Evolutionary conservation across 169 alveolate genomes (phyloP).

Genomic region (Perkinsus marinus): DNA sequence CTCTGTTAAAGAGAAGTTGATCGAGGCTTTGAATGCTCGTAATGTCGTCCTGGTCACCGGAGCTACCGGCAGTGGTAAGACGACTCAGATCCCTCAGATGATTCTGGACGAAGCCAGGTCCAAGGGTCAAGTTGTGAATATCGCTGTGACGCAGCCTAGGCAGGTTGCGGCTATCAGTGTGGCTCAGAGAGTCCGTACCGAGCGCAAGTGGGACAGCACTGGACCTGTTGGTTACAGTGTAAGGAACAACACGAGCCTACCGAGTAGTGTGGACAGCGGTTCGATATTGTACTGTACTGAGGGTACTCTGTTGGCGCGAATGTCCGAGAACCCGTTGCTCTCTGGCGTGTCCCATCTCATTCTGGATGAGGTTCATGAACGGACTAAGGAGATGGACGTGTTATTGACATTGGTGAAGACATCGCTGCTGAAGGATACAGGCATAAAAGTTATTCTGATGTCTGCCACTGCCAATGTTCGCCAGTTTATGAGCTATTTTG

Average conservation of each 20-base stretch:
- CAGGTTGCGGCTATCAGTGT: slow-evolving; percentile 7
- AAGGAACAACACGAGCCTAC: slow-evolving; percentile 36
- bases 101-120: not conserved
- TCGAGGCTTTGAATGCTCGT: slow-evolving; percentile 66
- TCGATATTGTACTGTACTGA: not conserved
- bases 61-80: slow-evolving; percentile 81
- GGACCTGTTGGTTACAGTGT: not conserved
- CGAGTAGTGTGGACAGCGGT: not conserved
- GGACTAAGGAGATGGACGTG: slow-evolving; percentile 29
- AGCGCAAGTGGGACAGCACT: not conserved
- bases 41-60: slow-evolving; percentile 46
- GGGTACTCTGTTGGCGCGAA: not conserved
- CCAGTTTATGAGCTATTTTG: not conserved
- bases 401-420: slow-evolving; percentile 4
- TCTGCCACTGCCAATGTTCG: slow-evolving; percentile 1
- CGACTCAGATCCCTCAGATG: slow-evolving; percentile 63
- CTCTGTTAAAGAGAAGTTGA: slow-evolving; percentile 71
- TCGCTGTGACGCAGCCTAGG: slow-evolving; percentile 6
- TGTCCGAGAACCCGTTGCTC: slow-evolving; percentile 43
- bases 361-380: slow-evolving; percentile 45
- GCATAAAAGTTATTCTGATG: not conserved
- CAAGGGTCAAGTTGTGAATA: not conserved
- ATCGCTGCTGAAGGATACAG: not conserved
- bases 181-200: not conserved
- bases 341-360: slow-evolving; percentile 13